These are phyloP conservation scores for Amanita muscaria DNA, from an alignment of 768 basidiomycete genomes.

Conservation along the genomic window DNA sequence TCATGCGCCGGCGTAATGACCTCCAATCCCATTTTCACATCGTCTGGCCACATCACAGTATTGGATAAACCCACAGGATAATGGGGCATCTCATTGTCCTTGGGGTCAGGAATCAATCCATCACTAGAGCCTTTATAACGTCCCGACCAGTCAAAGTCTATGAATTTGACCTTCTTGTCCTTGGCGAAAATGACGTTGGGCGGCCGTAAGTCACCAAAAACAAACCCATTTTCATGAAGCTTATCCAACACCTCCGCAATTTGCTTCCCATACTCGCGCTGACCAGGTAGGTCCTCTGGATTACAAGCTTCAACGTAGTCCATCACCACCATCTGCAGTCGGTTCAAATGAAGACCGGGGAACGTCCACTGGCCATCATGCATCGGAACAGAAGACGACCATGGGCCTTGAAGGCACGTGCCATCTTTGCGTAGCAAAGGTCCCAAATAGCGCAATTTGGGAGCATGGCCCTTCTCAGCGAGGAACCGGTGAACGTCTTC, in stretches of 20 bases:
- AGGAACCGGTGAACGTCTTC: slow-evolving; percentile 10
- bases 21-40: no score
- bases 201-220: slow-evolving; percentile 29
- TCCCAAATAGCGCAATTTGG: slow-evolving; percentile 1
- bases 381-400: no score
- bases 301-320: slow-evolving; percentile 6
- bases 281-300: background rate
- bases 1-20: no score
- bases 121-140: background rate
- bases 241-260: background rate
- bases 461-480: slow-evolving; percentile 1
- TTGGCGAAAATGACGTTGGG: slow-evolving; percentile 24
- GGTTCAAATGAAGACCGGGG: background rate
- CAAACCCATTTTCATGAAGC: slow-evolving; percentile 13
- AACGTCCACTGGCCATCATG: background rate
- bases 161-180: slow-evolving; percentile 17
- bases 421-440: background rate
- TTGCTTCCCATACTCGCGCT: no score
- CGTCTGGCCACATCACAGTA: no score
- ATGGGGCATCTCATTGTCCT: no score
- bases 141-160: slow-evolving; percentile 34
- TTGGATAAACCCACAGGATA: no score
- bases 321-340: slow-evolving; percentile 1
- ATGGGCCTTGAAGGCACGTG: background rate
- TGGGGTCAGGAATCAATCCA: no score